phyloP scores from a whole-genome alignment of 768 basidiomycete species.

The Russula dissimulans region DNA sequence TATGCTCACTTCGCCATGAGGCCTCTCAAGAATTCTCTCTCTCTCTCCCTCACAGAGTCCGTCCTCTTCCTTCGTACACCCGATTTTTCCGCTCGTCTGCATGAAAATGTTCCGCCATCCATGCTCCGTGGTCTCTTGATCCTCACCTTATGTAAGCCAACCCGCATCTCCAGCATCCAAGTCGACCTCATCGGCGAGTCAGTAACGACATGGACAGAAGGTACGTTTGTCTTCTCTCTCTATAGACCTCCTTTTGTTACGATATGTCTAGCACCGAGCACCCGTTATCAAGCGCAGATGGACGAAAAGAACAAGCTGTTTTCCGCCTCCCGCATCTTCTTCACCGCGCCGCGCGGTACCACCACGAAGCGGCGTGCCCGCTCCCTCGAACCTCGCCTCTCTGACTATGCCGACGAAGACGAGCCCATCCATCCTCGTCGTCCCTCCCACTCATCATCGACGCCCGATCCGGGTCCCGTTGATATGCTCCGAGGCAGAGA shows the following conservation, averaged over 20 bases:
- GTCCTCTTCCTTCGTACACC: conserved; percentile 44
- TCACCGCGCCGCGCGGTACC: conserved; percentile 43
- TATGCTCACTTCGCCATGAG: too few species aligned
- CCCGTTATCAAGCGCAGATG: conserved; percentile 29
- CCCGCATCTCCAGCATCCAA: conserved; percentile 78
- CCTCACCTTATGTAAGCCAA: conserved; percentile 62
- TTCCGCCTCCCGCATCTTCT: conserved; percentile 62
- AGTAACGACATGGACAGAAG: conserved; percentile 76
- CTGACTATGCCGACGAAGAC: conserved; percentile 32
- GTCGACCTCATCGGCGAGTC: conserved; percentile 68
- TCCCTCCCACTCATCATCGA: background rate
- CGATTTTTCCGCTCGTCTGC: conserved; percentile 27
- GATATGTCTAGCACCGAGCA: conserved; percentile 40
- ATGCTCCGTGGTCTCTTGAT: conserved; percentile 59
- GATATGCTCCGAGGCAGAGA: conserved; percentile 11
- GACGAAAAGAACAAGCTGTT: conserved; percentile 76
- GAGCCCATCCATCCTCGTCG: conserved; percentile 30
- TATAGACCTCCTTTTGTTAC: conserved; percentile 13
- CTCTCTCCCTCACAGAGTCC: conserved; percentile 44
- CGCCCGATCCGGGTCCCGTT: background rate
- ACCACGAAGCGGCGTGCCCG: conserved; percentile 36
- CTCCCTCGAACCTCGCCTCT: conserved; percentile 45
- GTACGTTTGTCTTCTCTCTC: conserved; percentile 33
- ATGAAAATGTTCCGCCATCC: conserved; percentile 38
- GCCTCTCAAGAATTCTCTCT: conserved; percentile 25